Percentiles rank a stretch among this genome's conserved stretches.
These are phyloP conservation scores for Trichoderma asperellum DNA, from an alignment of 2,329 filamentous ascomycete genomes.

Conservation along the genomic window DNA sequence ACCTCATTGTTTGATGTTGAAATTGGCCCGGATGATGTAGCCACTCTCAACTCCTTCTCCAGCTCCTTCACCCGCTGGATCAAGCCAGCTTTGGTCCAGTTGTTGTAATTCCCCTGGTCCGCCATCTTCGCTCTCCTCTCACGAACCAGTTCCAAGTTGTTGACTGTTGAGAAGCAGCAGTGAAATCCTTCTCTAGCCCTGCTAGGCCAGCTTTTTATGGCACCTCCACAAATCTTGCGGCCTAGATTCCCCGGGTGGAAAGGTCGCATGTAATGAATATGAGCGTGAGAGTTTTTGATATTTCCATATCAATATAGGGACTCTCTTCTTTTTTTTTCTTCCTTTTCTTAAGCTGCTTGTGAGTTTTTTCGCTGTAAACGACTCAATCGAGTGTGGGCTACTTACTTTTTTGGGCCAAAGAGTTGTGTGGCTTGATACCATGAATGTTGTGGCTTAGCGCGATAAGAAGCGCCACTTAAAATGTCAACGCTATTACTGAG, in stretches of 20 bases:
- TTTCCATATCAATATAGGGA: not conserved
- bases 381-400: not conserved
- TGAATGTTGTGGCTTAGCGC: constrained; percentile 22
- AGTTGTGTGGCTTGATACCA: constrained; percentile 17
- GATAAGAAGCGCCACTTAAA: constrained; percentile 13
- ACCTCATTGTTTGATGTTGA: not conserved
- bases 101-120: constrained; percentile 56
- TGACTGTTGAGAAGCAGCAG: constrained; percentile 29
- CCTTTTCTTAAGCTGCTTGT: not conserved
- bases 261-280: constrained; percentile 37
- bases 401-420: not conserved
- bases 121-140: constrained; percentile 36
- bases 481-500: constrained; percentile 4
- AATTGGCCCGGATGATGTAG: not conserved
- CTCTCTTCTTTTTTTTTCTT: not conserved
- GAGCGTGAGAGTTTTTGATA: not conserved
- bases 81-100: constrained; percentile 70
- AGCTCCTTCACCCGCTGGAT: constrained; percentile 69
- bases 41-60: constrained; percentile 65
- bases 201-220: constrained; percentile 29
- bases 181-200: constrained; percentile 9
- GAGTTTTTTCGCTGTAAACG: not conserved
- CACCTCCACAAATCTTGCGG: constrained; percentile 36
- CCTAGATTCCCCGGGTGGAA: constrained; percentile 34
- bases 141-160: constrained; percentile 7